Percentiles rank a stretch among this genome's conserved stretches.
These are phyloP conservation scores for Viola odorata DNA, from an alignment of 345 rosid species.

Conservation along the genomic window DNA sequence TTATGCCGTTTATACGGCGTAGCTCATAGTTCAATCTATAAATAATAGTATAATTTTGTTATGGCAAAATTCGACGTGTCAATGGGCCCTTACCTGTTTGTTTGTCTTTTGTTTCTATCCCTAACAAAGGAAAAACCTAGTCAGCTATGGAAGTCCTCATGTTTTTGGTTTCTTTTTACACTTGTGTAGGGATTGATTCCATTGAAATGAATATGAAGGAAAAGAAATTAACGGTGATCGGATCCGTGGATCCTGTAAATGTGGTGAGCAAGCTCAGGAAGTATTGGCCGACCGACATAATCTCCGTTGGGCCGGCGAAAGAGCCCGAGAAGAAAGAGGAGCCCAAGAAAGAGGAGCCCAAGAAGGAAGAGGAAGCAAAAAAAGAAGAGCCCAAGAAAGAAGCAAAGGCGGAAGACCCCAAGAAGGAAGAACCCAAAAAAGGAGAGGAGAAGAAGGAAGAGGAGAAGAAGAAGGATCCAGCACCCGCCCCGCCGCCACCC, in stretches of 20 bases:
- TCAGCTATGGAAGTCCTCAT: too few species aligned
- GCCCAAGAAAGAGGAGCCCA: conserved; percentile 48
- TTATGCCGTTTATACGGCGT: too few species aligned
- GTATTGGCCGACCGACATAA: conserved; percentile 63
- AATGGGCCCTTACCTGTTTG: not conserved
- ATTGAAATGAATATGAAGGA: conserved; percentile 79
- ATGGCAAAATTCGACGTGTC: not conserved
- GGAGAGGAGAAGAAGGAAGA: conserved; percentile 27
- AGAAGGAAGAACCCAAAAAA: conserved; percentile 27
- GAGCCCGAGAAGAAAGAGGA: conserved; percentile 79
- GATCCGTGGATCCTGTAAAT: conserved; percentile 66
- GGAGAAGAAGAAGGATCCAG: conserved; percentile 14
- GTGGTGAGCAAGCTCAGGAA: conserved; percentile 75
- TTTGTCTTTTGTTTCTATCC: not conserved
- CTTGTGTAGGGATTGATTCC: conserved; percentile 63
- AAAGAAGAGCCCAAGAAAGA: conserved; percentile 36
- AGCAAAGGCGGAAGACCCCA: not conserved
- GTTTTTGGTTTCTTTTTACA: not conserved
- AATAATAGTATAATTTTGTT: too few species aligned
- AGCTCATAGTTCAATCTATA: too few species aligned
- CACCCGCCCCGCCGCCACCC: conserved; percentile 28
- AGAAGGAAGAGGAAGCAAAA: conserved; percentile 35
- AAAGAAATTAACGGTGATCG: conserved; percentile 64
- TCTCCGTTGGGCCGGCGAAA: conserved; percentile 75
- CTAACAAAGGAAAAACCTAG: too few species aligned